A percentile compares a stretch with the other conserved stretches of the same genome.
Conservation (phyloP, 2,329 filamentous ascomycete genomes). For the Blumeriella jaapii region DNA sequence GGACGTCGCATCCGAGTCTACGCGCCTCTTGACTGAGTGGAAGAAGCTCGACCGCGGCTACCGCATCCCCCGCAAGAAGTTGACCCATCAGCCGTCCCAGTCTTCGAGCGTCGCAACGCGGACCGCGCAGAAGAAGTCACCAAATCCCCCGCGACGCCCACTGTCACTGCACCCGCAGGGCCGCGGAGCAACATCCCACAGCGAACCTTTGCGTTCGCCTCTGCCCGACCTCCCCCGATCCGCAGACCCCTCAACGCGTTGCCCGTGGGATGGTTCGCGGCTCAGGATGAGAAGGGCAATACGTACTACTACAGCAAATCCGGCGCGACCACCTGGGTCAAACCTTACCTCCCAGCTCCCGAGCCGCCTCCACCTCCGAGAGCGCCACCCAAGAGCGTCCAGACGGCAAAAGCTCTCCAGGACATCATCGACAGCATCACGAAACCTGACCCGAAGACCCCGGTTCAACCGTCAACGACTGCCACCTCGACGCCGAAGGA, state of each 20-base stretch:
- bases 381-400: slow-evolving; percentile 31
- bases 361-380: slow-evolving; percentile 46
- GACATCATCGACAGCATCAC: slow-evolving; percentile 80
- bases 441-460: slow-evolving; percentile 36
- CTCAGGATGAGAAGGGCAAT: slow-evolving; percentile 57
- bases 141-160: slow-evolving; percentile 16
- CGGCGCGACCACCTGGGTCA: slow-evolving; percentile 71
- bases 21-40: slow-evolving; percentile 70
- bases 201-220: slow-evolving; percentile 42
- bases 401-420: slow-evolving; percentile 63
- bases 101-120: slow-evolving; percentile 53
- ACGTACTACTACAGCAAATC: slow-evolving; percentile 78
- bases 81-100: slow-evolving; percentile 53
- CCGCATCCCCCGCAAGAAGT: slow-evolving; percentile 82
- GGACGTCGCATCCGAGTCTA: slow-evolving; percentile 60
- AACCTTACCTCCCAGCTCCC: slow-evolving; percentile 58
- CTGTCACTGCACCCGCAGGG: slow-evolving; percentile 34
- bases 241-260: slow-evolving; percentile 49
- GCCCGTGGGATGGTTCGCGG: slow-evolving; percentile 77
- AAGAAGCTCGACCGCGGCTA: slow-evolving; percentile 83
- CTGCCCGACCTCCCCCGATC: slow-evolving; percentile 41
- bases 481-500: slow-evolving; percentile 39
- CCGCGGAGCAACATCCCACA: slow-evolving; percentile 37
- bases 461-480: slow-evolving; percentile 47
- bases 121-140: slow-evolving; percentile 42